These are phyloP conservation scores for Simplicillium sp. DNA, from an alignment of 2,329 filamentous ascomycete species.

Conservation along the genomic window DNA sequence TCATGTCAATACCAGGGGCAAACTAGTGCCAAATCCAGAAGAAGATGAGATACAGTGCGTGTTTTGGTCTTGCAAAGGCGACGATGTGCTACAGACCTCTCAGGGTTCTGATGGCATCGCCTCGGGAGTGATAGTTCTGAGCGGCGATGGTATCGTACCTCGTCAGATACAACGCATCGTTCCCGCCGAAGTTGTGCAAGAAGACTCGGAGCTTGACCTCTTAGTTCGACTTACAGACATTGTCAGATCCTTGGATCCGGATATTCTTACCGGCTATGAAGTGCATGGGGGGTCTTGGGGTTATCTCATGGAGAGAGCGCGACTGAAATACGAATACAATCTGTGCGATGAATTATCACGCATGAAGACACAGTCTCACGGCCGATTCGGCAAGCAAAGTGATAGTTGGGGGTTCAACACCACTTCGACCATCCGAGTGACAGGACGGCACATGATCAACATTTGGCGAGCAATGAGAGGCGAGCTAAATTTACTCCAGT, in stretches of 20 bases:
- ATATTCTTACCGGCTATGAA: slow-evolving; percentile 90
- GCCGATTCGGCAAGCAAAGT: slow-evolving; percentile 74
- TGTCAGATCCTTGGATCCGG: slow-evolving; percentile 76
- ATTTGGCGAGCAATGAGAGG: slow-evolving; percentile 93
- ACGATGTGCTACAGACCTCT: slow-evolving; percentile 41
- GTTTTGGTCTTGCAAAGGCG: slow-evolving; percentile 82
- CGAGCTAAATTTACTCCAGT: slow-evolving; percentile 86
- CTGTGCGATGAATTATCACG: slow-evolving; percentile 86
- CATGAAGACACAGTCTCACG: slow-evolving; percentile 75
- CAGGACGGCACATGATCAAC: slow-evolving; percentile 91
- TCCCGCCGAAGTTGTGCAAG: slow-evolving; percentile 57
- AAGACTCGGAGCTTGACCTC: slow-evolving; percentile 73
- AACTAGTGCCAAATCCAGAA: slow-evolving; percentile 77
- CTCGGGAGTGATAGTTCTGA: slow-evolving; percentile 65
- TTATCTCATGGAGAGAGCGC: slow-evolving; percentile 83
- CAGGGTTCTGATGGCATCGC: slow-evolving; percentile 36
- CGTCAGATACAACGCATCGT: slow-evolving; percentile 53
- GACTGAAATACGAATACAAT: slow-evolving; percentile 79
- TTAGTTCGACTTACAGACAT: slow-evolving; percentile 81
- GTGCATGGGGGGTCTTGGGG: slow-evolving; percentile 93
- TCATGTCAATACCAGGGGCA: slow-evolving; percentile 78
- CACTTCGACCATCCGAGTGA: slow-evolving; percentile 85
- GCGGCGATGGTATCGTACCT: slow-evolving; percentile 48
- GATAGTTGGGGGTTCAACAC: slow-evolving; percentile 93
- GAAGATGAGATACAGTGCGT: slow-evolving; percentile 81